Base-by-base conservation (phyloP, 2,329 filamentous ascomycete species). In the Ceratocystis huliohia region DNA sequence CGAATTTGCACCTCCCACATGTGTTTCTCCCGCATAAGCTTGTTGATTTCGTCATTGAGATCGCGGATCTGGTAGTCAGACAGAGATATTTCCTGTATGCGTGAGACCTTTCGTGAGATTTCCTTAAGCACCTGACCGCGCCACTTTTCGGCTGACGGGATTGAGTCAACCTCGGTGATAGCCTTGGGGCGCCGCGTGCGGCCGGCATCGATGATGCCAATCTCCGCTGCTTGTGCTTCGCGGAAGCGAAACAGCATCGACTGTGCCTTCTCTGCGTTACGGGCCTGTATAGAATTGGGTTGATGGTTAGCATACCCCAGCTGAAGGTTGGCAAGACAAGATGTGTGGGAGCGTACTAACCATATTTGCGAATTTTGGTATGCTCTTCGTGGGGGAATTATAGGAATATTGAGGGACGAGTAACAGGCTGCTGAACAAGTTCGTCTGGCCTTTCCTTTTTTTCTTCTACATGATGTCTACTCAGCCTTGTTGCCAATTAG, bases 161-260 rank as follows among this genome's bases (percentile, higher is more conserved):
- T 91, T 66, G 85, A 83, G 70, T 88, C 87, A 71, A 96, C 86
- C 72, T 91, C 86, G 59, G 91, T 95, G 75, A 97, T 96, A 70
- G 88, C 84, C 77, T 93, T 95, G 64, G 94, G 94, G 1, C 94
- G 91, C 10, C 92, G 89, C 7, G 91, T 88, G 69, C 92, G 89
- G 68, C 91, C 89, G 33, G 88, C 88, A 80, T 97, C 93, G 77
- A 99, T 89, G 76, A 97, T 96, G 74, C 93, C 93, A 61, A 96
- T 84, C 78, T 96, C 92, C 70, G 91, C 91, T 70, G 93, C 93
- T 84, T 97, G 94, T 72, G 93, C 89, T 74, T 96, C 94, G 76
- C 94, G 91, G 82, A 99, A 99, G 82, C 94, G 93, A 81, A 96
- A 99, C 77, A 99, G 93, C 93, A 99, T 99, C 61, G 92, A 96